A percentile compares a stretch with the other conserved stretches of the same genome.
phyloP scores from a whole-genome alignment of 768 basidiomycete genomes.

The Amanita thiersii region DNA sequence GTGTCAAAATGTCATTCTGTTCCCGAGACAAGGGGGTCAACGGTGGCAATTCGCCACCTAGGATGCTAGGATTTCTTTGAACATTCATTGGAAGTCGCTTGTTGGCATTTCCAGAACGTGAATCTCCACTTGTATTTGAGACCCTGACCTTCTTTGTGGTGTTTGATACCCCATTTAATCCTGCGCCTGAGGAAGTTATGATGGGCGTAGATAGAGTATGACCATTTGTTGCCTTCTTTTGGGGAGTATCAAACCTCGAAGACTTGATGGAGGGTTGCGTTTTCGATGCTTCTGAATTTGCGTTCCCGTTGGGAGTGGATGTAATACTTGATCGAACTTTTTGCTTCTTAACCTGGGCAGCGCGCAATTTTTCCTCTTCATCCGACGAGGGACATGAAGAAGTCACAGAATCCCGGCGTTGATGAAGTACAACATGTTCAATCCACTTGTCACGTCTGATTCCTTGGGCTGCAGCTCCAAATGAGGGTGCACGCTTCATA shows the following conservation, averaged over 20 bases:
- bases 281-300: not conserved
- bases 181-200: not conserved
- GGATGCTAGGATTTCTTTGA: constrained; percentile 56
- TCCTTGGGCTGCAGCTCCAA: constrained; percentile 32
- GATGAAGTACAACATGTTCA: constrained; percentile 15
- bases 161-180: too few species aligned
- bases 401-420: constrained; percentile 21
- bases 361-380: constrained; percentile 65
- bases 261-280: not conserved
- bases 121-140: constrained; percentile 6
- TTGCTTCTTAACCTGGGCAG: constrained; percentile 54
- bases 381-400: constrained; percentile 53
- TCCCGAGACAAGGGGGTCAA: constrained; percentile 7
- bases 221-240: not conserved
- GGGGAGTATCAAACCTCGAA: too few species aligned
- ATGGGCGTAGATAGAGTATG: not conserved
- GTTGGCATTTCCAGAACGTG: constrained; percentile 15
- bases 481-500: constrained; percentile 55
- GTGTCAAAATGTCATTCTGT: not conserved
- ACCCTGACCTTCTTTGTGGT: constrained; percentile 4
- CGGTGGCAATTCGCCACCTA: constrained; percentile 54
- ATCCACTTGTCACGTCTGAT: constrained; percentile 13
- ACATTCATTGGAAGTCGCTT: constrained; percentile 35
- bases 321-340: constrained; percentile 18
- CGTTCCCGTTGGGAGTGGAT: constrained; percentile 2